Base-by-base conservation (phyloP, 192 early-diverging fungal species). In the Gigaspora rosea region DNA sequence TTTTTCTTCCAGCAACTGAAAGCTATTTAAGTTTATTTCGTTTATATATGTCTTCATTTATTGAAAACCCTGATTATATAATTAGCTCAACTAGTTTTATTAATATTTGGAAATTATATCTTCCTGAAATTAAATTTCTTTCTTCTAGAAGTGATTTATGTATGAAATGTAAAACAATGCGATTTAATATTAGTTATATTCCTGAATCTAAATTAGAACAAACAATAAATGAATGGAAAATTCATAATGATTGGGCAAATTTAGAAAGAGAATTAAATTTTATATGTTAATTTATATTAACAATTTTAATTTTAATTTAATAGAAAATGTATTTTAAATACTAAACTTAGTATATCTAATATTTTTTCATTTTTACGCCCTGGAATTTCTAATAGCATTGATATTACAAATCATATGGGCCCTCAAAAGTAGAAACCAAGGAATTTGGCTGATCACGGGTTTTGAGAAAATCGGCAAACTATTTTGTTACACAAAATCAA, bases 1-100 rank as follows among this genome's bases (percentile, higher is more conserved):
- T 56, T 56, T 56, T 56, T 56, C n/a, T 56, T n/a, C 54, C 54
- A n/a, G 54, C 54, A n/a, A 56, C n/a, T 56, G 54, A 56, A 56
- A 56, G 54, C 11, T 56, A 56, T 56, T 56, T n/a, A 56, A n/a
- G 16, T 56, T 13, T 56, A n/a, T n/a, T n/a, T n/a, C n/a, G n/a
- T n/a, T n/a, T n/a, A n/a, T n/a, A n/a, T n/a, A n/a, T n/a, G n/a
- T n/a, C n/a, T n/a, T n/a, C n/a, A n/a, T n/a, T n/a, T n/a, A n/a
- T n/a, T n/a, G n/a, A n/a, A n/a, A n/a, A n/a, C n/a, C 13, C 12
- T 13, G 54, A 56, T 56, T n/a, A n/a, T 56, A n/a, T 56, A 56
- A 56, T 13, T 56, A 56, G 16, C n/a, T 56, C n/a, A n/a, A n/a
- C 16, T n/a, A n/a, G n/a, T n/a, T n/a, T n/a, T n/a, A n/a, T n/a